A percentile compares a stretch with the other conserved stretches of the same genome.
Conservation (phyloP, 257 asterid genomes). For the Cordia subcordata region DNA sequence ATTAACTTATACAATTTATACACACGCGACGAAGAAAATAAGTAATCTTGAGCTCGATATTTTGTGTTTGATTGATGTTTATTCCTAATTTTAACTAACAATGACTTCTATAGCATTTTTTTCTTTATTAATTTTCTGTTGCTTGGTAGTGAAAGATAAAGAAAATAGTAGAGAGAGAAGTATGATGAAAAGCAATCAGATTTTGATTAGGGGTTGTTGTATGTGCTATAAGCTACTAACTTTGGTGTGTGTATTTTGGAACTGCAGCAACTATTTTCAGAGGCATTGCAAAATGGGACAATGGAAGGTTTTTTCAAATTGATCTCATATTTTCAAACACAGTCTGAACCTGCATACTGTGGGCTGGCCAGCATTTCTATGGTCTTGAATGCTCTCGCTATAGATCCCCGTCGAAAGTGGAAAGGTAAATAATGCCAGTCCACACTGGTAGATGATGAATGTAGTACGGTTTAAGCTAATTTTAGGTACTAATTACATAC, state of each 20-base stretch:
- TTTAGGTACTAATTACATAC: too few species aligned
- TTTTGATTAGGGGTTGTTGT: not conserved
- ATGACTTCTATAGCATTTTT: too few species aligned
- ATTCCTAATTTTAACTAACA: too few species aligned
- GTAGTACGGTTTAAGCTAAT: too few species aligned
- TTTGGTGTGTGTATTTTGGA: slow-evolving; percentile 9
- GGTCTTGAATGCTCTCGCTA: slow-evolving; percentile 97
- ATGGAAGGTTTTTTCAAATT: slow-evolving; percentile 95
- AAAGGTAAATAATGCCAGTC: slow-evolving; percentile 50
- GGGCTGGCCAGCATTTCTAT: slow-evolving; percentile 98
- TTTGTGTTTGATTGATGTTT: too few species aligned
- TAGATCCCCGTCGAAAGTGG: slow-evolving; percentile 98
- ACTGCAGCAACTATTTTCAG: slow-evolving; percentile 82
- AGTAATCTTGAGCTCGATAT: too few species aligned
- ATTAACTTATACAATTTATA: too few species aligned
- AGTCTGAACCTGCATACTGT: slow-evolving; percentile 98
- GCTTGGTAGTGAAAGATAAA: too few species aligned
- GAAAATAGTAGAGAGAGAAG: too few species aligned
- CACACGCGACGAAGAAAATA: too few species aligned
- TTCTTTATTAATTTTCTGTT: too few species aligned
- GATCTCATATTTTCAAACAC: slow-evolving; percentile 96
- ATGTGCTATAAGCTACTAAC: slow-evolving; percentile 7
- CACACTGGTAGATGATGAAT: not conserved
- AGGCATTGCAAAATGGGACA: slow-evolving; percentile 85
- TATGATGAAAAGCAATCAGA: too few species aligned